Percentiles rank a stretch among this genome's conserved stretches.
Conservation (phyloP, 176 grass and related monocot species). For the Bothriochloa decipiens region DNA sequence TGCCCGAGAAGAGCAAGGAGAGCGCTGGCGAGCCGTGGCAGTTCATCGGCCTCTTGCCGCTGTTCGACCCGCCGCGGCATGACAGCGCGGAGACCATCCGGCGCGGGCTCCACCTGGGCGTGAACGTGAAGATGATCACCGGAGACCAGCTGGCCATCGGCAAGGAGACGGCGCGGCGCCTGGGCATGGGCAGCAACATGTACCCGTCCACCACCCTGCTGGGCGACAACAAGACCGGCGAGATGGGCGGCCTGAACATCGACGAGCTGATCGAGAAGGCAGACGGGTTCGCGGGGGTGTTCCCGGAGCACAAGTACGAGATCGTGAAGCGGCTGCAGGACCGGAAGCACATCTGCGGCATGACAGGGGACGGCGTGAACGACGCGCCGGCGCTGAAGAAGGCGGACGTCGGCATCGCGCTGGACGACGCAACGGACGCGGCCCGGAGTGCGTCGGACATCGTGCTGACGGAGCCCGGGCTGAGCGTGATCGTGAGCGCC, state of each 20-base stretch:
- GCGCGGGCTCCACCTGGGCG: slow-evolving; percentile 76
- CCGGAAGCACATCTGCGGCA: slow-evolving; percentile 96
- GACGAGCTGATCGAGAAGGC: slow-evolving; percentile 99
- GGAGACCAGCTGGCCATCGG: slow-evolving; percentile 96
- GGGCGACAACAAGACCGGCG: slow-evolving; percentile 65
- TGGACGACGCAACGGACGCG: slow-evolving; percentile 89
- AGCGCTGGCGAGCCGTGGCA: slow-evolving; percentile 70
- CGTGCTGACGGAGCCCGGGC: slow-evolving; percentile 92
- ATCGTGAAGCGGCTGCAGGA: slow-evolving; percentile 96
- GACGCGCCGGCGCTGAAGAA: slow-evolving; percentile 97
- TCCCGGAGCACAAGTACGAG: slow-evolving; percentile 99
- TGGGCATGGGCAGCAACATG: slow-evolving; percentile 98
- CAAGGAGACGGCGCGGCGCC: slow-evolving; percentile 81
- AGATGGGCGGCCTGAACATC: slow-evolving; percentile 55
- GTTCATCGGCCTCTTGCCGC: slow-evolving; percentile 80
- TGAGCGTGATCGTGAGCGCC: slow-evolving; percentile 97
- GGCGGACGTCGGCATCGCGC: slow-evolving; percentile 95
- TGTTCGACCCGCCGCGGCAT: slow-evolving; percentile 89
- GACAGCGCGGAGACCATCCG: slow-evolving; percentile 96
- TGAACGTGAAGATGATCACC: slow-evolving; percentile 98
- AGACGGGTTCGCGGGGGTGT: slow-evolving; percentile 89
- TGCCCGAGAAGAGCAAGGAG: slow-evolving; percentile 77
- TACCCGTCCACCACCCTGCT: slow-evolving; percentile 84
- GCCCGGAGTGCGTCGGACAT: slow-evolving; percentile 93
- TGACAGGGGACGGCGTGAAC: slow-evolving; percentile 97